Conservation (phyloP, 495 filamentous ascomycete species). For the Mytilinidion resinicola region DNA sequence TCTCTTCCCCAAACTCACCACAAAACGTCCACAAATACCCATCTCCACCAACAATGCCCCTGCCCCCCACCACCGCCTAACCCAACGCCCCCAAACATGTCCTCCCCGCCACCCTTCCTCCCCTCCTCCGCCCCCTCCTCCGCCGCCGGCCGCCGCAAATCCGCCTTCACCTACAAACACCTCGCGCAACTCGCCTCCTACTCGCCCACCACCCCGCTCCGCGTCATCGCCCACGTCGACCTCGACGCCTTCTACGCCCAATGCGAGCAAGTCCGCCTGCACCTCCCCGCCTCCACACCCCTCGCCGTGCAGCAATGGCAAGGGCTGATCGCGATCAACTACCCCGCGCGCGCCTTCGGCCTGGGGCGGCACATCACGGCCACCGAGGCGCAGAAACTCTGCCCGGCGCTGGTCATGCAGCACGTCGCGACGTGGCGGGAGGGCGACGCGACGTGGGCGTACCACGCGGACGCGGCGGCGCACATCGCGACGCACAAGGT, state of each 20-base stretch:
- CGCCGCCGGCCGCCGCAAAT: slow-evolving; percentile 43
- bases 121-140: slow-evolving; percentile 28
- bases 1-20: too few species aligned
- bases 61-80: too few species aligned
- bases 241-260: slow-evolving; percentile 98
- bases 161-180: slow-evolving; percentile 78
- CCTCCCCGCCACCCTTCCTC: slow-evolving; percentile 33
- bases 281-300: slow-evolving; percentile 62
- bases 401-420: slow-evolving; percentile 76
- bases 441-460: slow-evolving; percentile 85
- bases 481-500: slow-evolving; percentile 88
- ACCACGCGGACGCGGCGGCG: slow-evolving; percentile 66
- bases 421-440: slow-evolving; percentile 95
- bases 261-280: slow-evolving; percentile 84
- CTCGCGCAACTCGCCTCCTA: slow-evolving; percentile 66
- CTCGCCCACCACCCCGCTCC: slow-evolving; percentile 66
- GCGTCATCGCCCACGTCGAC: slow-evolving; percentile 86
- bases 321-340: slow-evolving; percentile 93
- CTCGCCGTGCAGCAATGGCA: slow-evolving; percentile 88
- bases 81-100: slow-evolving; percentile 10
- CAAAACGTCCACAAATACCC: too few species aligned
- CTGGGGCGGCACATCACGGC: slow-evolving; percentile 69
- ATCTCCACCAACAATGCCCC: too few species aligned
- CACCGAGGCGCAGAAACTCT: slow-evolving; percentile 79
- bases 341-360: slow-evolving; percentile 75